Evolutionary conservation across 371 early-diverging fungal genomes (phyloP).

Genomic region (Zychaea mexicana): DNA sequence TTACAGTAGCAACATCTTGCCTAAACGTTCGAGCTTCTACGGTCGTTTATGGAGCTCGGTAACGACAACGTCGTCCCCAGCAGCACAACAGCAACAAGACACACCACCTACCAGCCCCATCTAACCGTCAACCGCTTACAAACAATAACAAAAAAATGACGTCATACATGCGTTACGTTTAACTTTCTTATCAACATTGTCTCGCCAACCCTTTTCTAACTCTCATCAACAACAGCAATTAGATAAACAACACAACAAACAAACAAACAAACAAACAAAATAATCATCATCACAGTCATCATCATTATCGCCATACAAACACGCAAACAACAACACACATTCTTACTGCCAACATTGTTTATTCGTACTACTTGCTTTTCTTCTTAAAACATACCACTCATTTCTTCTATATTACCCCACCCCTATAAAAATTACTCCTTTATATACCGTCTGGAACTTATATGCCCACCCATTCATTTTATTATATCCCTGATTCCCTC

Average conservation of each 20-base stretch:
- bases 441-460: neutral
- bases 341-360: too few relatives aligned
- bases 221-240: neutral
- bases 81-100: slow-evolving; percentile 5
- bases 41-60: slow-evolving; percentile 23
- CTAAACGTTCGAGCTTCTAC: slow-evolving; percentile 14
- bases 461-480: slow-evolving; percentile 14
- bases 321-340: too few relatives aligned
- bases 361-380: too few relatives aligned
- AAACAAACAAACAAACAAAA: neutral
- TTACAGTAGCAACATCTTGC: neutral
- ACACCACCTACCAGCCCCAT: slow-evolving; percentile 27
- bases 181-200: neutral
- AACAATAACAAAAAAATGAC: neutral
- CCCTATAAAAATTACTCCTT: neutral
- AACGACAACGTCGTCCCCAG: slow-evolving; percentile 8
- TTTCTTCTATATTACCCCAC: neutral
- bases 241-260: neutral
- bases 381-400: neutral
- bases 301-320: neutral
- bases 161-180: slow-evolving; percentile 2
- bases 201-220: too few relatives aligned
- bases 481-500: neutral
- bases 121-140: neutral
- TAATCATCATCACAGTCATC: neutral